phyloP scores from a whole-genome alignment of 1,284 basidiomycete genomes.

The Cystobasidiaceae sp. region DNA sequence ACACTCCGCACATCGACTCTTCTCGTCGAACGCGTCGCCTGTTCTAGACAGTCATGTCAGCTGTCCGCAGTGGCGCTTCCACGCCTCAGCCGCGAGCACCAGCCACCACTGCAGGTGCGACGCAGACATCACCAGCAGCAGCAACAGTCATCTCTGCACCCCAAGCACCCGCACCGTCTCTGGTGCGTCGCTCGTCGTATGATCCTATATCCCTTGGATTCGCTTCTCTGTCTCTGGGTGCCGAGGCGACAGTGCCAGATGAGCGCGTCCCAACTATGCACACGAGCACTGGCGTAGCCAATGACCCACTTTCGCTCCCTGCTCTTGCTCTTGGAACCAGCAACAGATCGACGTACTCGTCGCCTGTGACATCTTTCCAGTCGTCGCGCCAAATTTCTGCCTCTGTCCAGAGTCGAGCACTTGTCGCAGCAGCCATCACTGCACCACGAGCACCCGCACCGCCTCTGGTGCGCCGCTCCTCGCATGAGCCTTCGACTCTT shows the following conservation, averaged over 20 bases:
- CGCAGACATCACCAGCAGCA: neutral
- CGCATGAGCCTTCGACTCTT: too few species aligned
- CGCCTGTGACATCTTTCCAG: neutral
- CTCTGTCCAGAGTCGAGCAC: too few species aligned
- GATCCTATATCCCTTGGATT: conserved; percentile 30
- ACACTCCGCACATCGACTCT: too few species aligned
- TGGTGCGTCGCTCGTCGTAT: conserved; percentile 15
- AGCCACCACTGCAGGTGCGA: neutral
- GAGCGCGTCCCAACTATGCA: neutral
- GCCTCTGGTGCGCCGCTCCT: too few species aligned
- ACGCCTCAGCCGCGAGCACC: too few species aligned
- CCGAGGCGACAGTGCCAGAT: conserved; percentile 36
- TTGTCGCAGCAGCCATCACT: too few species aligned
- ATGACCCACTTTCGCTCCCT: conserved; percentile 5
- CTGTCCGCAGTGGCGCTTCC: too few species aligned
- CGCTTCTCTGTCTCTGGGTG: conserved; percentile 37
- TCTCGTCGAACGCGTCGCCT: too few species aligned
- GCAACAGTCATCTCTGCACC: neutral
- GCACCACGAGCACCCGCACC: neutral
- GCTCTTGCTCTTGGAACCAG: neutral
- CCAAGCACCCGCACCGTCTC: neutral
- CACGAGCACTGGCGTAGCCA: neutral
- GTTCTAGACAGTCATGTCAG: too few species aligned
- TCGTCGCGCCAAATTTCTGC: too few species aligned
- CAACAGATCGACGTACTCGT: neutral